These are phyloP conservation scores for Tritrichomonas musculus DNA, from an alignment of 208 protist genomes.

Conservation along the genomic window DNA sequence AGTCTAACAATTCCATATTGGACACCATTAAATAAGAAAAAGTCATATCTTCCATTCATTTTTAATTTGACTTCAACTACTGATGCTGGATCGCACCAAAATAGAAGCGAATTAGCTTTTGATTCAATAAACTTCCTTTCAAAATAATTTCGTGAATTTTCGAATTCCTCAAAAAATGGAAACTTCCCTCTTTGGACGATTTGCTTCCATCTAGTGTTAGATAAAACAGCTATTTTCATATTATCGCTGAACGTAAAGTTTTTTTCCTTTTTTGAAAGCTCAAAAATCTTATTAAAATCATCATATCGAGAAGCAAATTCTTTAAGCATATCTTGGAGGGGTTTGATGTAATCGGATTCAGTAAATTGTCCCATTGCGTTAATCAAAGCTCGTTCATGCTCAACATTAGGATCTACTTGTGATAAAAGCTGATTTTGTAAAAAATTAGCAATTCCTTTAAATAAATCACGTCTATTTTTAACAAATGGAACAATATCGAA, in stretches of 20 bases:
- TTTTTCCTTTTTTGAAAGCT: too few species aligned
- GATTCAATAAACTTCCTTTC: neutral
- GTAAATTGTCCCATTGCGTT: neutral
- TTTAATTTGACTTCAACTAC: neutral
- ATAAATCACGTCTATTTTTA: neutral
- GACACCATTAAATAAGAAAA: neutral
- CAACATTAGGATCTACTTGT: neutral
- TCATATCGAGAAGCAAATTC: neutral
- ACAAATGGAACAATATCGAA: constrained; percentile 28
- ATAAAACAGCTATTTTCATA: neutral
- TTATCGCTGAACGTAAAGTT: too few species aligned
- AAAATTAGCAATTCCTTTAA: neutral
- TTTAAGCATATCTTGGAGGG: neutral
- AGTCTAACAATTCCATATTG: neutral
- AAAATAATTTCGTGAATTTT: neutral
- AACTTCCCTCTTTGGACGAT: neutral
- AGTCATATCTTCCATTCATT: neutral
- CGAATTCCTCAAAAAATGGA: neutral
- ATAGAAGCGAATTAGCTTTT: neutral
- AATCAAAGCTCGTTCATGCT: neutral
- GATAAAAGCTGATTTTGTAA: neutral
- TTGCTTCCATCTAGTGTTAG: neutral
- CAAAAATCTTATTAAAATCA: neutral
- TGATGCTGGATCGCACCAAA: neutral
- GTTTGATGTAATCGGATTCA: neutral